phyloP scores from a whole-genome alignment of 192 early-diverging fungal genomes.

The Coemansia sp. region DNA sequence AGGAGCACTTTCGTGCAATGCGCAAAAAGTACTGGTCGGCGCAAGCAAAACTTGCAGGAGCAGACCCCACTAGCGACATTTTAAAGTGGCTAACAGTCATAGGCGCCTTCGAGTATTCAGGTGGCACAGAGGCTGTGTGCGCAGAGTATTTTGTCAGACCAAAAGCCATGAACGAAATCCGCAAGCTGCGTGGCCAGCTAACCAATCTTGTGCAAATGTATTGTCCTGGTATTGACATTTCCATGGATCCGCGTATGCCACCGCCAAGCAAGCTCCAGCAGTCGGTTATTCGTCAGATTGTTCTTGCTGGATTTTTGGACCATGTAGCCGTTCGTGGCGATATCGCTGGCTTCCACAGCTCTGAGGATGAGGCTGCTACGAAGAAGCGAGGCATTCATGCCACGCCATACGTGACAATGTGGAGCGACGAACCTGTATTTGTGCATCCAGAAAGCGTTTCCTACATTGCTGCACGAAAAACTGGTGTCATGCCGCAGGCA shows the following conservation, averaged over 20 bases:
- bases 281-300: slow-evolving; percentile 79
- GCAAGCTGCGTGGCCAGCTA: slow-evolving; percentile 73
- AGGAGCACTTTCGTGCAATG: slow-evolving; percentile 57
- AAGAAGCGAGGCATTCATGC: slow-evolving; percentile 57
- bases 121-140: slow-evolving; percentile 70
- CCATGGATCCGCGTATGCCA: slow-evolving; percentile 64
- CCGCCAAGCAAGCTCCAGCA: slow-evolving; percentile 70
- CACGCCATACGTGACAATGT: slow-evolving; percentile 67
- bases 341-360: slow-evolving; percentile 58
- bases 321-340: slow-evolving; percentile 87
- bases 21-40: slow-evolving; percentile 72
- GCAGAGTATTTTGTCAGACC: slow-evolving; percentile 78
- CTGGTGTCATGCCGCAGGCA: slow-evolving; percentile 64
- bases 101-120: slow-evolving; percentile 82
- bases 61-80: slow-evolving; percentile 82
- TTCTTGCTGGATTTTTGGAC: slow-evolving; percentile 89
- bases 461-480: slow-evolving; percentile 44
- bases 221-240: slow-evolving; percentile 60
- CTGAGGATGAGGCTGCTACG: slow-evolving; percentile 45
- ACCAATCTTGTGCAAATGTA: slow-evolving; percentile 68
- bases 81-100: slow-evolving; percentile 83
- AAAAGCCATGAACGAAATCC: slow-evolving; percentile 82
- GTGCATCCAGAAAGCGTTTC: slow-evolving; percentile 71
- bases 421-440: slow-evolving; percentile 71
- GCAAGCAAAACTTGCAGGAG: slow-evolving; percentile 57